Evolutionary conservation across 768 basidiomycete genomes (phyloP), one percentile per base, ranked within the genome.

Genomic region (Lenzites betulinus): DNA sequence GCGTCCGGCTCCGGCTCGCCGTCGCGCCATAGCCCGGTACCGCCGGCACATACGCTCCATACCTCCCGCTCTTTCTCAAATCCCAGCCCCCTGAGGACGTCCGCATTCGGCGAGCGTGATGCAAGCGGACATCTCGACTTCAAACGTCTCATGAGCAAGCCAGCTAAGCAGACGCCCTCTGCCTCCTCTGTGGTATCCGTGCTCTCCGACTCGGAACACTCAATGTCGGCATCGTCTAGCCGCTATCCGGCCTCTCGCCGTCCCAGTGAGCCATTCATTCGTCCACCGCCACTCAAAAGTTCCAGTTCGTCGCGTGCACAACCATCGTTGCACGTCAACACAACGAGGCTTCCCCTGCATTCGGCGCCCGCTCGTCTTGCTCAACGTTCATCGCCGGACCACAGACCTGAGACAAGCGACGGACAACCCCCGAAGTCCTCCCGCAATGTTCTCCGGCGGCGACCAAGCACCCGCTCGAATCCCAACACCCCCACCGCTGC

Each of bases 81-180:
- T 23, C 39, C 58, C 12, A 52, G 52, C 18, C 59, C 68, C 0
- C 55, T 66, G 36, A 72, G 70, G 52, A 52, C 64, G 15, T 69
- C 71, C 1, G 64, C 51, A 4, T 58, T 60, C 42, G 54, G 64
- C 5, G 71, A 72, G 20, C 58, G 69, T 25, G 69, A 69, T 25
- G 65, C 68, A 8, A 57, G 63, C 51, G 54, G 63, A 4, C 70
- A 68, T 49, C 66, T 72, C 16, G 71, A 72, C 51, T 63, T 72
- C 48, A 72, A 72, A 49, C 64, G 71, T 2, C 66, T 72, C 3
- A 63, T 72, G 47, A 70, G 70, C 64, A 72, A 72, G 62, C 71
- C 71, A 15, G 67, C 70, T 4, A 60, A 43, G 30, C 66, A 68
- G 47, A 58, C 36, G 13, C 57, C 61, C n/a, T 66, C 66, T 11